Evolutionary conservation across 257 asterid species (phyloP), one percentile per base, ranked within the genome.

Genomic region (Forsythia viridissima): DNA sequence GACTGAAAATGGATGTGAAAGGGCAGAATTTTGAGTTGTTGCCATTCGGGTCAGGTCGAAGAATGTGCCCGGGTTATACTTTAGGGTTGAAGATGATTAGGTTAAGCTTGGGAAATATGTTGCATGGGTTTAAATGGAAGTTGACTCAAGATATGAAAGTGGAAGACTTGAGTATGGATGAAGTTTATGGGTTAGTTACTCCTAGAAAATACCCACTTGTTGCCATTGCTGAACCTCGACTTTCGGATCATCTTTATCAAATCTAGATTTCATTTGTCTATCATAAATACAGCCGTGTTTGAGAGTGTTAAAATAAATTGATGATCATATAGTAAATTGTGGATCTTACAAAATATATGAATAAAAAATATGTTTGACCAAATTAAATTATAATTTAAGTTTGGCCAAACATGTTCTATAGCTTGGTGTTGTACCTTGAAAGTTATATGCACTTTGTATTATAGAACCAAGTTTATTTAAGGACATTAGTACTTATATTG

Each of bases 1-100:
- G 5, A 84, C 0, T 44, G 52, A 5, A 44, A 44, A 44, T 44
- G 52, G 94, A 90, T 74, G 88, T 88, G 0, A 90, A 83, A 85
- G 94, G 92, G 0, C 90, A 88, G 0, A 86, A 86, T 78, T 90
- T 83, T 15, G 88, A 85, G 90, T 83, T 90, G 1, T 21, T 90
- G 72, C 94, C 94, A 2, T 90, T 90, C 5, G 94, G 92, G 42
- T 83, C 92, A 77, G 94, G 94, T 2, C 82, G 94, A 6, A 88
- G 92, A 20, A 87, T 88, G 88, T 91, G 96, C 21, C 92, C 93
- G 6, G 96, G 93, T 18, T 80, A 89, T 7, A 75, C 87, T 9
- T 80, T 89, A 83, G 94, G 89, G 5, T 75, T 89, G 21, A 91
- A 88, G 75, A 86, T 89, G 85, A 84, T 91, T 61, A 86, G 86